Evolutionary conservation across 2,329 filamentous ascomycete species (phyloP).

Genomic region (Aureobasidium namibiae): DNA sequence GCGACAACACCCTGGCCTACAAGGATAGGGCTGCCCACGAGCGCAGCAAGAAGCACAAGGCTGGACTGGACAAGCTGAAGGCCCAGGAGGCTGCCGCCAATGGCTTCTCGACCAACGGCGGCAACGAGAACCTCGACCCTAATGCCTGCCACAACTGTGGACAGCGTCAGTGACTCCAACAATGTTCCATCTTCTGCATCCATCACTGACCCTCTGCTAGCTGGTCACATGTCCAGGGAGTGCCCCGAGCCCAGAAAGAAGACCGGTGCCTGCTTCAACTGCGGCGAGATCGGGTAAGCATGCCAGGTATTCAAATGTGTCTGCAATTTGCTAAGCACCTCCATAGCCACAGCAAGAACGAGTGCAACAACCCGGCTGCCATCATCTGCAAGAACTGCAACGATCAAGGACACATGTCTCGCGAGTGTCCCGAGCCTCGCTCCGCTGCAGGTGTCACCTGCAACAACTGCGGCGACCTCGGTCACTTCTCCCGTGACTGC

Average conservation of each 20-base stretch:
- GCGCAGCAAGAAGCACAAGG: constrained; percentile 10
- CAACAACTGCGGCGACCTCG: constrained; percentile 41
- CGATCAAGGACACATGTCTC: background rate
- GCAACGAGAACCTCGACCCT: background rate
- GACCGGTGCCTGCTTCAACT: constrained; percentile 38
- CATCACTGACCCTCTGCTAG: background rate
- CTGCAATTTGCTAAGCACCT: constrained; percentile 22
- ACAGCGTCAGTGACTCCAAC: background rate
- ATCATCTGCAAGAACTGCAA: background rate
- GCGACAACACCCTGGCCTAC: constrained; percentile 2
- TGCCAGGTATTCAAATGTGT: background rate
- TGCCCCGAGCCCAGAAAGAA: constrained; percentile 5
- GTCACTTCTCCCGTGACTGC: constrained; percentile 56
- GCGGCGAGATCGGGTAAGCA: constrained; percentile 27
- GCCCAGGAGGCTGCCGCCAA: background rate
- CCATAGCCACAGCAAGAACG: constrained; percentile 22
- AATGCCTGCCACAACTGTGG: constrained; percentile 10
- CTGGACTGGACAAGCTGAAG: background rate
- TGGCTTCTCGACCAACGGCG: background rate
- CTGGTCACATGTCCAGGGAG: background rate
- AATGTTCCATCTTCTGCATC: background rate
- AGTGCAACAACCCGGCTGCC: background rate
- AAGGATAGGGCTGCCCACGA: constrained; percentile 10
- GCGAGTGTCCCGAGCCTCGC: constrained; percentile 34
- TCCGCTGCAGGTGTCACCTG: constrained; percentile 25